Percentiles rank a stretch among this genome's conserved stretches.
Evolutionary conservation across 2,329 filamentous ascomycete genomes (phyloP).

Genomic region (Cladosporium sp.): DNA sequence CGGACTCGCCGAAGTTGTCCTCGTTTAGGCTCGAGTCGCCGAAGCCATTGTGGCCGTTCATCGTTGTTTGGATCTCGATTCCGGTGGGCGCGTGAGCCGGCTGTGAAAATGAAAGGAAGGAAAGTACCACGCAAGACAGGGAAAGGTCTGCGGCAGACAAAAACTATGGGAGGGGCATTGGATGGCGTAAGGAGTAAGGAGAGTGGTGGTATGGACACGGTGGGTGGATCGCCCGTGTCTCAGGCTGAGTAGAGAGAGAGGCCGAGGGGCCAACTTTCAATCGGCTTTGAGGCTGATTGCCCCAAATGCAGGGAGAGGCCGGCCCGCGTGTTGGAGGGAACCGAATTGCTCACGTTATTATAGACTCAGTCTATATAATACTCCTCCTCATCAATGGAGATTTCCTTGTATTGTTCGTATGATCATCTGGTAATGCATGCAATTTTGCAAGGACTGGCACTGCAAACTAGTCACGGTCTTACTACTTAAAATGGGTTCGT

Average conservation of each 20-base stretch:
- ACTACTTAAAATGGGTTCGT: too few relatives aligned
- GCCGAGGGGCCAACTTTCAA: background rate
- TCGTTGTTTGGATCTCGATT: background rate
- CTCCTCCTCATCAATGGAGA: too few relatives aligned
- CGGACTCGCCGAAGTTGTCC: constrained; percentile 72
- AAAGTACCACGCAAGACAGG: background rate
- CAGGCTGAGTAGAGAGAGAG: background rate
- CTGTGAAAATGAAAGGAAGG: background rate
- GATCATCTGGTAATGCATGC: too few relatives aligned
- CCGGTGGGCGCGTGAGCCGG: background rate
- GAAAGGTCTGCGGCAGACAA: background rate
- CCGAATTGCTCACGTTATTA: too few relatives aligned
- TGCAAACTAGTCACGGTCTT: too few relatives aligned
- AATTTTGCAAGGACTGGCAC: too few relatives aligned
- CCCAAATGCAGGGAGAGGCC: background rate
- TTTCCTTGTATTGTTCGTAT: too few relatives aligned
- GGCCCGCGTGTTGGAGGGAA: background rate
- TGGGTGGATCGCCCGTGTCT: background rate
- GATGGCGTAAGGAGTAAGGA: constrained; percentile 3
- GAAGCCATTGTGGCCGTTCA: constrained; percentile 55
- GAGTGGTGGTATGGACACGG: background rate
- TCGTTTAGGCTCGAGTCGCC: constrained; percentile 68
- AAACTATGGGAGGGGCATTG: constrained; percentile 7
- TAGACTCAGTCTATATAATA: too few relatives aligned
- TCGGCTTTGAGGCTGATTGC: background rate